Base-by-base conservation (phyloP, 805 yeast species). In the Metschnikowia picachoensis region DNA sequence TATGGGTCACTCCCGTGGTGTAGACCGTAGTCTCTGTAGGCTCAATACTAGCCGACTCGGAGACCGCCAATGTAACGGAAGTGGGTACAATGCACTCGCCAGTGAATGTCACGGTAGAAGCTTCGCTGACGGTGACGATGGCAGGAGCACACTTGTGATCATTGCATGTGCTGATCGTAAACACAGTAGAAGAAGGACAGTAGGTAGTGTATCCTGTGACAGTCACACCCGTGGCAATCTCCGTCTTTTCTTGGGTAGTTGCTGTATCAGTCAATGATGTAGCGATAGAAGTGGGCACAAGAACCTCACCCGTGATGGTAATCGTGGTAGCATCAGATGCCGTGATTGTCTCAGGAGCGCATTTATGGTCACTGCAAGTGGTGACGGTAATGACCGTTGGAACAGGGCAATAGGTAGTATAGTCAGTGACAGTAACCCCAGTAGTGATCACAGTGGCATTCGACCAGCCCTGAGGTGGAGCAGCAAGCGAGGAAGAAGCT, bases 371-470 rank as follows among this genome's bases (percentile, higher is more conserved):
- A 16, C 48, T 33, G 56, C 73, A 68, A 35, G 64, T 65, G 49
- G 67, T 66, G 45, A 68, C 47, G 46, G 66, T 62, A 37, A 68
- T 38, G 37, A 63, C 60, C 46, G 73, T 68, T 32, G 64, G 46
- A 35, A 49, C 56, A 47, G 73, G 72, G 53, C 73, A 68, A 65
- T 62, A 67, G 50, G 72, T 68, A 52, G 62, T 56, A 62, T 55
- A 68, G 47, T 56, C 68, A 47, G 73, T 68, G 43, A 61, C 61
- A 30, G 68, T 66, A 28, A 54, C 41, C 20, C 54, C 51, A 25
- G 60, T 51, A 48, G 67, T 61, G 50, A 62, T 51, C 12, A 3
- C 25, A 20, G 25, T 20, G 25, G 25, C 25, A 20, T 20, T 20
- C 25, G 32, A 30, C 32, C n/a, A 30, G 25, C 11, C 37, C 4